Percentiles rank a stretch among this genome's conserved stretches.
These are phyloP conservation scores for Sanguinoderma infundibulare DNA, from an alignment of 1,284 basidiomycete genomes.

Conservation along the genomic window DNA sequence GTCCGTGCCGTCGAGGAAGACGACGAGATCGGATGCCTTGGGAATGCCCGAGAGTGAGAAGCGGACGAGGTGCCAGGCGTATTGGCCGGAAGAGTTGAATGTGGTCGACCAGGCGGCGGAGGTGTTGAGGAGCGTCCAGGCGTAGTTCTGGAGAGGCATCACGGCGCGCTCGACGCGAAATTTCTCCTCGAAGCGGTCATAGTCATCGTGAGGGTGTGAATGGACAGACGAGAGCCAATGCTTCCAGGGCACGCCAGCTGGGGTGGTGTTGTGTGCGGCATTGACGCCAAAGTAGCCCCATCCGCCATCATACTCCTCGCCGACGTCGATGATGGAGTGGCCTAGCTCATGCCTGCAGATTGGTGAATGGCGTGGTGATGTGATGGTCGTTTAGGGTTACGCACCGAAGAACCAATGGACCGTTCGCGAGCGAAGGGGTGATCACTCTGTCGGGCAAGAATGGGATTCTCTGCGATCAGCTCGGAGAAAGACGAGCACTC, in stretches of 20 bases:
- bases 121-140: slow-evolving; percentile 74
- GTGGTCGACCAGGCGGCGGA: slow-evolving; percentile 57
- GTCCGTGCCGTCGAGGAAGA: slow-evolving; percentile 65
- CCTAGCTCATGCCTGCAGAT: slow-evolving; percentile 72
- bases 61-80: slow-evolving; percentile 66
- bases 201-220: slow-evolving; percentile 13
- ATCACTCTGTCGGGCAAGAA: slow-evolving; percentile 57
- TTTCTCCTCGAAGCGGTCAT: slow-evolving; percentile 7
- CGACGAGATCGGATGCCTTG: slow-evolving; percentile 52
- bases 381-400: neutral
- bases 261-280: slow-evolving; percentile 49
- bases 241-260: slow-evolving; percentile 62
- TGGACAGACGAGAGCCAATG: slow-evolving; percentile 66
- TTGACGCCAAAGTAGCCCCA: slow-evolving; percentile 79
- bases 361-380: neutral
- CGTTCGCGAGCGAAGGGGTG: slow-evolving; percentile 80
- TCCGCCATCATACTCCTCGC: slow-evolving; percentile 89
- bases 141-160: slow-evolving; percentile 79
- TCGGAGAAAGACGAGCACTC: slow-evolving; percentile 31
- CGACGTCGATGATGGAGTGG: slow-evolving; percentile 79
- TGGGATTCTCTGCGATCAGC: neutral
- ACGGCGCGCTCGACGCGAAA: slow-evolving; percentile 67
- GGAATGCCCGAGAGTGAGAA: slow-evolving; percentile 84
- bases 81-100: slow-evolving; percentile 71
- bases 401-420: slow-evolving; percentile 72